Evolutionary conservation across 768 basidiomycete genomes (phyloP).

Genomic region (Auriculariales sp.): DNA sequence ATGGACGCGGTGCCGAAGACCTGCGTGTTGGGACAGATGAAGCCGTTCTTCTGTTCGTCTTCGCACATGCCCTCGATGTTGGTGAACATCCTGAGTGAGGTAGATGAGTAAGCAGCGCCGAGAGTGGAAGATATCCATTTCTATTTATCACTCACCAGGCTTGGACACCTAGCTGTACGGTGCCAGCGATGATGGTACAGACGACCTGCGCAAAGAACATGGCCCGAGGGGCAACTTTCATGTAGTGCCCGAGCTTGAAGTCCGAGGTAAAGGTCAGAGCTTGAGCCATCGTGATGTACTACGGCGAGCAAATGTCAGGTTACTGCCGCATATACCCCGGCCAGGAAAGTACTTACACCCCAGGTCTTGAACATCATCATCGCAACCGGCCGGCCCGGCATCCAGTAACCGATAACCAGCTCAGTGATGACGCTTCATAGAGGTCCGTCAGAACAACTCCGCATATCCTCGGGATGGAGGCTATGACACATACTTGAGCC

Average conservation of each 20-base stretch:
- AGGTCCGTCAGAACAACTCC: neutral
- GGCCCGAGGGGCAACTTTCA: constrained; percentile 39
- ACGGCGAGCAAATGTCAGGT: constrained; percentile 7
- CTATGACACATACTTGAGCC: constrained; percentile 9
- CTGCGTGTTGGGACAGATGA: constrained; percentile 8
- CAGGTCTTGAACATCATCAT: constrained; percentile 22
- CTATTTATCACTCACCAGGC: constrained; percentile 21
- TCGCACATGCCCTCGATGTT: constrained; percentile 50
- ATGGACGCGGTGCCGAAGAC: constrained; percentile 34
- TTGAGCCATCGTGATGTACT: constrained; percentile 19
- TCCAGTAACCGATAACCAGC: constrained; percentile 19
- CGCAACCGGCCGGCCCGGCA: constrained; percentile 18
- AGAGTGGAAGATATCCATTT: no score
- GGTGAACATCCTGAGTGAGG: no score
- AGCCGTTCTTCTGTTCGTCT: constrained; percentile 33
- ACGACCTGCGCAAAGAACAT: constrained; percentile 58
- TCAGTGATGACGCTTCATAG: constrained; percentile 18
- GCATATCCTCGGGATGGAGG: neutral
- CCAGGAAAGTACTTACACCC: constrained; percentile 7
- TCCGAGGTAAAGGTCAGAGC: constrained; percentile 20
- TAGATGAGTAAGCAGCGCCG: no score
- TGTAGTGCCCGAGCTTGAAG: constrained; percentile 27
- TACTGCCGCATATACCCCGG: neutral
- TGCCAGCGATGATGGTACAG: constrained; percentile 15
- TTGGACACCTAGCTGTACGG: constrained; percentile 23